A percentile compares a stretch with the other conserved stretches of the same genome.
Evolutionary conservation across 768 basidiomycete genomes (phyloP).

Genomic region (Gymnopilus junonius): DNA sequence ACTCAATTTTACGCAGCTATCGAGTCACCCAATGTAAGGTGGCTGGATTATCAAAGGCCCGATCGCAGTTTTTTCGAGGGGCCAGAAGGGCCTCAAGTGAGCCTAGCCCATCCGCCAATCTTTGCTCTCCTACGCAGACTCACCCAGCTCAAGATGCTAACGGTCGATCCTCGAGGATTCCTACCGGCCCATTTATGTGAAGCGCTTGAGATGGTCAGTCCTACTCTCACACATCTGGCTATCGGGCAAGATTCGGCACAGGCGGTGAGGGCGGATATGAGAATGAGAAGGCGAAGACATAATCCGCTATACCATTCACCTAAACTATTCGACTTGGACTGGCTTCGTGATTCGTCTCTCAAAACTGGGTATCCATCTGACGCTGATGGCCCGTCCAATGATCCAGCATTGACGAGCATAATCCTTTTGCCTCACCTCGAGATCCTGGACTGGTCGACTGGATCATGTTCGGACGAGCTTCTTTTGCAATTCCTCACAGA

Average conservation of each 20-base stretch:
- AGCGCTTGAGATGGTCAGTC: background rate
- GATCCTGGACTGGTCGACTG: background rate
- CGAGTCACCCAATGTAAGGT: background rate
- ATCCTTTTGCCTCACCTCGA: background rate
- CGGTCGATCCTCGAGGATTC: background rate
- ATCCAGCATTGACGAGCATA: too few relatives aligned
- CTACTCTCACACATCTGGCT: background rate
- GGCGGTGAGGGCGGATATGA: background rate
- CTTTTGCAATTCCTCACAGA: background rate
- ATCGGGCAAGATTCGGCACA: background rate
- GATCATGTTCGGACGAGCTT: background rate
- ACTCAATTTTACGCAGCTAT: background rate
- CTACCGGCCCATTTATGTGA: background rate
- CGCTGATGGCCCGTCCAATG: too few relatives aligned
- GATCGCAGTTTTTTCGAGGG: background rate
- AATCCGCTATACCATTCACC: background rate
- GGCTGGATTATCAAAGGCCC: background rate
- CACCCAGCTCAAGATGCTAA: background rate
- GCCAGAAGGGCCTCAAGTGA: background rate
- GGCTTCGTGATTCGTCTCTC: background rate
- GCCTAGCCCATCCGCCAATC: background rate
- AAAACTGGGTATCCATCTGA: background rate
- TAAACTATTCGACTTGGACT: background rate
- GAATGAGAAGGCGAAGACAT: background rate
- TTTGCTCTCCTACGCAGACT: background rate